A percentile compares a stretch with the other conserved stretches of the same genome.
phyloP scores from a whole-genome alignment of 106 monocot genomes.

The Apostasia shenzhenica region DNA sequence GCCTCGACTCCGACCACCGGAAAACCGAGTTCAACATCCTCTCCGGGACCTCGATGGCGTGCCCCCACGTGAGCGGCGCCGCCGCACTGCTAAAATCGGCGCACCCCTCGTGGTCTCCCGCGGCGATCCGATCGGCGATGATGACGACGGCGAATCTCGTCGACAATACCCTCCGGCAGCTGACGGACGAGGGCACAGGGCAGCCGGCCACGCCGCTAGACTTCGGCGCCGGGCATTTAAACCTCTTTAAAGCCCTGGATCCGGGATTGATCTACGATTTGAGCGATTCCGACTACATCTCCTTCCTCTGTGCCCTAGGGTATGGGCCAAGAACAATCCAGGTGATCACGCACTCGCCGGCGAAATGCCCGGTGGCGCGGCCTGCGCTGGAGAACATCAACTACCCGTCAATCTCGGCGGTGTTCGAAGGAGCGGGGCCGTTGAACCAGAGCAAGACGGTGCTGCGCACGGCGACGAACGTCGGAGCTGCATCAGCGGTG shows the following conservation, averaged over 20 bases:
- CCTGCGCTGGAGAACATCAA: conserved; percentile 53
- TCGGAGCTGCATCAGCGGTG: conserved; percentile 33
- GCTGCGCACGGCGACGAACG: conserved; percentile 66
- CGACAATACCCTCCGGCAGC: conserved; percentile 50
- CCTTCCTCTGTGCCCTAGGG: conserved; percentile 77
- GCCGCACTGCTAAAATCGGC: conserved; percentile 88
- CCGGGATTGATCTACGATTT: conserved; percentile 89
- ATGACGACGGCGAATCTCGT: conserved; percentile 71
- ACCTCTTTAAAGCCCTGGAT: conserved; percentile 66
- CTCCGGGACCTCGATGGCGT: conserved; percentile 94
- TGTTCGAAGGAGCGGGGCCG: conserved; percentile 29
- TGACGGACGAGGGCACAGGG: conserved; percentile 68
- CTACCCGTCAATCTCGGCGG: conserved; percentile 80
- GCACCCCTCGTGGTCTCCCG: conserved; percentile 79
- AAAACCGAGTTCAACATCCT: conserved; percentile 93
- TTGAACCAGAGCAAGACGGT: conserved; percentile 45
- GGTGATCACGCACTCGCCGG: conserved; percentile 68
- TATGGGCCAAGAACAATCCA: conserved; percentile 61
- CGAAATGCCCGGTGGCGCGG: conserved; percentile 40
- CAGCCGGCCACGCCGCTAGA: conserved; percentile 50
- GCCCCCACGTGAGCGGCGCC: conserved; percentile 87
- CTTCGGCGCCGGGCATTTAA: conserved; percentile 71
- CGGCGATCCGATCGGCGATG: conserved; percentile 80
- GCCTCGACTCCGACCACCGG: conserved; percentile 59
- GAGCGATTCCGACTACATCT: conserved; percentile 52